Base-by-base conservation (phyloP, 1,284 basidiomycete genomes). In the Bothia castanella region DNA sequence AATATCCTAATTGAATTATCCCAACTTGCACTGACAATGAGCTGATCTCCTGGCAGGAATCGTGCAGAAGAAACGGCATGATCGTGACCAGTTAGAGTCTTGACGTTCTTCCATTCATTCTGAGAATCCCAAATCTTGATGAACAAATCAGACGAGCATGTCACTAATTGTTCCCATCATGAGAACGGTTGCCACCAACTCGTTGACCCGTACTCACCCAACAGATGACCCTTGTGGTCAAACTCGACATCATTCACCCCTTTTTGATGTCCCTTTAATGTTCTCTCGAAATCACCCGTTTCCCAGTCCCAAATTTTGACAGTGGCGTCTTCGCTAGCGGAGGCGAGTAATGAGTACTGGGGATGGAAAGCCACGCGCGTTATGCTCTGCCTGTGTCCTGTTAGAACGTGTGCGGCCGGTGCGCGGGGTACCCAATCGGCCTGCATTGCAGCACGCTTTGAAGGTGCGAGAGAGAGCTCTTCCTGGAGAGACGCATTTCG, bases 271-370 rank as follows among this genome's bases (percentile, higher is more conserved):
- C 92, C 91, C 70, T 95, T 96, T 52, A 96, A 72, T 9, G 93
- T 95, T 52, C 89, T 73, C 68, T 96, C 93, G 62, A 94, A 89
- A 58, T 95, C 92, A 23, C 92, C 92, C 34, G 89, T 89, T 66
- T 96, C 92, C 92, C 92, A 96, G 65, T 96, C 92, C 92, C 92
- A 95, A 45, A 96, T 82, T 72, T 95, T 95, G 60, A 95, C 80
- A 2, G 85, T 92, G 32, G 88, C 77, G 64, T 96, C 92, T 63
- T 94, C 92, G 59, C 87, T 89, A 6, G 90, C 91, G 27, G 85
- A 88, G 11, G 89, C 92, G 29, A 95, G 69, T 14, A 89, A 75
- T 35, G 85, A 91, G 72, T 91, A 95, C 27, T 83, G 76, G 0
- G 92, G 93, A 66, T 96, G 92, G 67, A 96, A 96, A 4, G 89